phyloP scores from a whole-genome alignment of 1,284 basidiomycete genomes.

The Sparassis latifolia region DNA sequence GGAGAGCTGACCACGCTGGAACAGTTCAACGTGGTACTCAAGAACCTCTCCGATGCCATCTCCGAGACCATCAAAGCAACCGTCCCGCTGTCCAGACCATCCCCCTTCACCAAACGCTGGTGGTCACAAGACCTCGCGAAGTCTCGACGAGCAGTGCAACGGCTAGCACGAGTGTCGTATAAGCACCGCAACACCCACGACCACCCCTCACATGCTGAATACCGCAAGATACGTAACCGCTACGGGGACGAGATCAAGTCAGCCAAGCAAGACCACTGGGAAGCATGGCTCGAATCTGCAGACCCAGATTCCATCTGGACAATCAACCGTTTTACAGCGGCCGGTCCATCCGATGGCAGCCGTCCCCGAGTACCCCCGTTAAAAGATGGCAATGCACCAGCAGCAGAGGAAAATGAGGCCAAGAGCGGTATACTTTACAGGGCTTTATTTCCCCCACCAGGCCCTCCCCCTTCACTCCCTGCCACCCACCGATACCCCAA shows the following conservation, averaged over 20 bases:
- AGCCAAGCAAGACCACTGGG: constrained; percentile 30
- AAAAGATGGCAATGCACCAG: not conserved
- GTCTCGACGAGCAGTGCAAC: constrained; percentile 1
- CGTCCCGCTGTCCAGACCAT: constrained; percentile 18
- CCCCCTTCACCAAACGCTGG: constrained; percentile 22
- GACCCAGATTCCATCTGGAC: constrained; percentile 24
- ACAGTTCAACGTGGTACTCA: too few relatives aligned
- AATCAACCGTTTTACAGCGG: constrained; percentile 24
- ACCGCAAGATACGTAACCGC: constrained; percentile 11
- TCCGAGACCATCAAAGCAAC: constrained; percentile 10
- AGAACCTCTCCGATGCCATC: constrained; percentile 1
- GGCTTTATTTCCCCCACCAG: constrained; percentile 25
- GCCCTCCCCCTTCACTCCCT: too few relatives aligned
- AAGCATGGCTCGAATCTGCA: constrained; percentile 24
- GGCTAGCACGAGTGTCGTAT: constrained; percentile 19
- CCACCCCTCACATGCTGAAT: constrained; percentile 22
- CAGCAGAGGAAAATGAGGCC: constrained; percentile 16
- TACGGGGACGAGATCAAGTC: constrained; percentile 25
- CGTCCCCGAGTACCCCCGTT: constrained; percentile 26
- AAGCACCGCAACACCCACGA: constrained; percentile 23
- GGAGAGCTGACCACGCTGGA: too few relatives aligned
- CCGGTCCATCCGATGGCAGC: constrained; percentile 24
- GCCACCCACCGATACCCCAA: not conserved
- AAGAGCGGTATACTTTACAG: constrained; percentile 22
- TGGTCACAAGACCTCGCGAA: constrained; percentile 20